Evolutionary conservation across 2,329 filamentous ascomycete species (phyloP).

Genomic region (Torrubiellomyces zombiae): DNA sequence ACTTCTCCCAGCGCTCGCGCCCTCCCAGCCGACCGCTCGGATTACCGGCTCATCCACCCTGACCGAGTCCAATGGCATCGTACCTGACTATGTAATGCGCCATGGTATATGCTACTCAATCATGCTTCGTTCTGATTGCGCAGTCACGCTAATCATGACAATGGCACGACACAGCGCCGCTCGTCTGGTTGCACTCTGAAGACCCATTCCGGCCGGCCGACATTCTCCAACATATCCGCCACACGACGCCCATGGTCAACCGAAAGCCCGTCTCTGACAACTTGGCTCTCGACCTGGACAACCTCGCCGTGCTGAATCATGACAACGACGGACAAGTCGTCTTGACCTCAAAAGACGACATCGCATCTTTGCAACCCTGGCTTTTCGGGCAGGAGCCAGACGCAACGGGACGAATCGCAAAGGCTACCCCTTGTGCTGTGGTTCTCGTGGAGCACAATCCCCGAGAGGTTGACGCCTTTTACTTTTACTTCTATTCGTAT

Average conservation of each 20-base stretch:
- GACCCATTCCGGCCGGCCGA: conserved; percentile 14
- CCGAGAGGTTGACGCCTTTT: conserved; percentile 11
- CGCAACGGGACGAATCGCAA: conserved; percentile 6
- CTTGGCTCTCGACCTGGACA: conserved; percentile 10
- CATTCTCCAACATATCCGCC: conserved; percentile 12
- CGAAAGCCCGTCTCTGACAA: conserved; percentile 6
- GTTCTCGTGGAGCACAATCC: conserved; percentile 9
- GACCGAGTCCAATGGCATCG: background rate
- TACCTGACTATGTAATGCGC: conserved; percentile 9
- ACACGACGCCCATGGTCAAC: conserved; percentile 10
- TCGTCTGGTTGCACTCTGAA: conserved; percentile 16
- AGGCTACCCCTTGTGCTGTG: conserved; percentile 13
- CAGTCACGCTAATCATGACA: background rate
- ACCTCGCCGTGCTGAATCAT: conserved; percentile 12
- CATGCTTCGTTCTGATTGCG: background rate
- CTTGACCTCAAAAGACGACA: conserved; percentile 11
- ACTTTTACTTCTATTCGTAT: conserved; percentile 18
- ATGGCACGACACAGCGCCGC: conserved; percentile 8
- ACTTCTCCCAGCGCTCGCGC: too few relatives aligned
- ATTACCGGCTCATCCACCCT: conserved; percentile 1
- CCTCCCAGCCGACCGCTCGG: too few relatives aligned
- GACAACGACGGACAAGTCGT: conserved; percentile 6
- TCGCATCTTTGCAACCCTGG: conserved; percentile 9
- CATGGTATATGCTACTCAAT: conserved; percentile 6
- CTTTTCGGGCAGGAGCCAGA: conserved; percentile 11